A percentile compares a stretch with the other conserved stretches of the same genome.
These are phyloP conservation scores for Cladosporium sp. DNA, from an alignment of 2,329 filamentous ascomycete genomes.

Conservation along the genomic window DNA sequence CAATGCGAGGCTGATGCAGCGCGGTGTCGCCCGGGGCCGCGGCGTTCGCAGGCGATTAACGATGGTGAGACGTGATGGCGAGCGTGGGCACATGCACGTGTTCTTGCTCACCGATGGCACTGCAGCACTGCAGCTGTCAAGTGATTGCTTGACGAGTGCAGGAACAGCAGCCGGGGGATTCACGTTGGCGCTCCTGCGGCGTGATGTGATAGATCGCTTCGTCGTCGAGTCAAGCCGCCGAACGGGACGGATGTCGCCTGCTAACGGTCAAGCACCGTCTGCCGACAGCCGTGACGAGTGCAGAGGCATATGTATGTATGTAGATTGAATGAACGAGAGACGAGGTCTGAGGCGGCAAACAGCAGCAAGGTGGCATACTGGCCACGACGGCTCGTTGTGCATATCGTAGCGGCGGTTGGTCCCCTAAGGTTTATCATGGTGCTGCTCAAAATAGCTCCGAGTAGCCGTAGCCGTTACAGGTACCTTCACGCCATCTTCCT, in stretches of 20 bases:
- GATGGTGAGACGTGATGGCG: neutral
- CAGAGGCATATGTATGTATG: neutral
- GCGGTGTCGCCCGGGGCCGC: slow-evolving; percentile 1
- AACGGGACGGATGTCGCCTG: neutral
- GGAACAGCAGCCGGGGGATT: neutral
- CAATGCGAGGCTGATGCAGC: neutral
- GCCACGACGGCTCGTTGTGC: neutral
- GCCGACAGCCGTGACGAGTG: neutral
- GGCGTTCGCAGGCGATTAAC: neutral
- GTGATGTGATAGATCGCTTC: neutral
- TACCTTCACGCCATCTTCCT: neutral
- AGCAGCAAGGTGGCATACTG: neutral
- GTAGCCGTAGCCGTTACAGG: too few relatives aligned
- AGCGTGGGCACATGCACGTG: neutral
- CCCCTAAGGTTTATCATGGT: neutral
- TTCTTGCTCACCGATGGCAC: neutral
- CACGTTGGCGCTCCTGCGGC: neutral
- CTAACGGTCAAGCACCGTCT: neutral
- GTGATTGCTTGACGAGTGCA: neutral
- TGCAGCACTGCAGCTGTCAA: neutral
- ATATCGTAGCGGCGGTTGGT: neutral
- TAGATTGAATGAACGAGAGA: neutral
- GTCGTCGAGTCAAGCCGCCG: neutral
- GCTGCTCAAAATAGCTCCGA: neutral
- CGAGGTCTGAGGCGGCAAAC: neutral